Base-by-base conservation (phyloP, 208 protist species). In the Crithidia fasciculata region DNA sequence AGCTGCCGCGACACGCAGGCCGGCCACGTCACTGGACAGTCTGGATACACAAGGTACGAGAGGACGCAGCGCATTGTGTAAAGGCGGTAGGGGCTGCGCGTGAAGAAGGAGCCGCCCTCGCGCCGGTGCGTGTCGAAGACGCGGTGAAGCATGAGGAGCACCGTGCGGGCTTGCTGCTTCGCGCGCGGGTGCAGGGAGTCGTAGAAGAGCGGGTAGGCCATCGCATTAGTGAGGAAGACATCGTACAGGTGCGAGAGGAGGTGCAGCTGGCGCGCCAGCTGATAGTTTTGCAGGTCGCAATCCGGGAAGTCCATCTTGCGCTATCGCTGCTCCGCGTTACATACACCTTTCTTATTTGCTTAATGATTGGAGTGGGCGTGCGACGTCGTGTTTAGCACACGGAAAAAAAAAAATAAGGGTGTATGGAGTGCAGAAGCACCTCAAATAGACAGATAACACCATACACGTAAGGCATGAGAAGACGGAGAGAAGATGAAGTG, bases 241-340 rank as follows among this genome's bases (percentile, higher is more conserved):
- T 81, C 69, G 53, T 88, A 81, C 55, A 94, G 78, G 47, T 86
- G 67, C 10, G 86, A 69, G 16, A 92, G 61, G 36, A 94, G 44
- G 66, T 91, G 87, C 57, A 94, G 81, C 57, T 92, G 78, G 8
- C 91, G 88, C 4, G 91, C 84, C 56, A 90, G 67, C 62, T 94
- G 84, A 65, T 92, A 93, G 60, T 77, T 77, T 5, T 74, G 76
- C 52, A 96, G 52, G 57, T 92, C 87, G 4, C 56, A 62, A 41
- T 69, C 74, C 0, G 83, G 68, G 15, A 69, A 54, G 50, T 83
- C 72, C 76, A 80, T 81, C 39, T 13, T 62, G 36, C 8, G 5
- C 28, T 2, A 28, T 28, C 1, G 28, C 28, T 28, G 28, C 28
- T 28, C 28, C 28, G 1, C 28, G 28, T 28, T 2, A 1, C 28